Percentiles rank a stretch among this genome's conserved stretches.
Conservation (phyloP, 306 rosid genomes). For the Pyrus betulifolia region DNA sequence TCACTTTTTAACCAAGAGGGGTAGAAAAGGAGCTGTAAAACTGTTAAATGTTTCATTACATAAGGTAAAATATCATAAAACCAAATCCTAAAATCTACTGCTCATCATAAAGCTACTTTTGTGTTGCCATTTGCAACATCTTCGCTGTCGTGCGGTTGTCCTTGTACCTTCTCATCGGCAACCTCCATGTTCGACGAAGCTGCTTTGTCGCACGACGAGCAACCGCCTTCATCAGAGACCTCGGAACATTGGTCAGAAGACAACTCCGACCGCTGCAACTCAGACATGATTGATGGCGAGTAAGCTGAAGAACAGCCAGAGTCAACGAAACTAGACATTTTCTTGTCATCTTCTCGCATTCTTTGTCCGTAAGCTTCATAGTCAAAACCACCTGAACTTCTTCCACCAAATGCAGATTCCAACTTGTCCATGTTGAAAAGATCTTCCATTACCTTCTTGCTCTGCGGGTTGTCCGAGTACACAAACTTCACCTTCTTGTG, state of each 20-base stretch:
- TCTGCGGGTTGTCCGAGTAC: constrained; percentile 51
- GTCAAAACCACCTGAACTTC: constrained; percentile 28
- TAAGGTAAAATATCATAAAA: background rate
- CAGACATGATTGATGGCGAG: background rate
- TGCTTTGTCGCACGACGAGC: constrained; percentile 18
- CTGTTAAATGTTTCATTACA: background rate
- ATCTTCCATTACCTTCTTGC: constrained; percentile 57
- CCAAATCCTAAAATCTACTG: background rate
- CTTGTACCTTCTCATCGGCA: constrained; percentile 7
- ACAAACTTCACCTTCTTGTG: constrained; percentile 59
- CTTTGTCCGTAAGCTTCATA: constrained; percentile 41
- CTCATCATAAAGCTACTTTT: constrained; percentile 3
- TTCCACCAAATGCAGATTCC: constrained; percentile 69
- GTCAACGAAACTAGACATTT: constrained; percentile 18
- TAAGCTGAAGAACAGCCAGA: constrained; percentile 26
- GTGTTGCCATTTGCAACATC: constrained; percentile 13
- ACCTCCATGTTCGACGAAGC: constrained; percentile 17
- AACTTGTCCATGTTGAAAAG: constrained; percentile 46
- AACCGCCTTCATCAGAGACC: constrained; percentile 8
- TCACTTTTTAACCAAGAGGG: background rate
- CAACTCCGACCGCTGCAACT: constrained; percentile 16
- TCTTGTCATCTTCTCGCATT: constrained; percentile 59
- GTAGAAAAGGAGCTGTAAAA: background rate
- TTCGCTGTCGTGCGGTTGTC: constrained; percentile 1
- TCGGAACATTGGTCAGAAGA: constrained; percentile 24